These are phyloP conservation scores for Candida caryicola DNA, from an alignment of 805 yeast genomes.

Conservation along the genomic window DNA sequence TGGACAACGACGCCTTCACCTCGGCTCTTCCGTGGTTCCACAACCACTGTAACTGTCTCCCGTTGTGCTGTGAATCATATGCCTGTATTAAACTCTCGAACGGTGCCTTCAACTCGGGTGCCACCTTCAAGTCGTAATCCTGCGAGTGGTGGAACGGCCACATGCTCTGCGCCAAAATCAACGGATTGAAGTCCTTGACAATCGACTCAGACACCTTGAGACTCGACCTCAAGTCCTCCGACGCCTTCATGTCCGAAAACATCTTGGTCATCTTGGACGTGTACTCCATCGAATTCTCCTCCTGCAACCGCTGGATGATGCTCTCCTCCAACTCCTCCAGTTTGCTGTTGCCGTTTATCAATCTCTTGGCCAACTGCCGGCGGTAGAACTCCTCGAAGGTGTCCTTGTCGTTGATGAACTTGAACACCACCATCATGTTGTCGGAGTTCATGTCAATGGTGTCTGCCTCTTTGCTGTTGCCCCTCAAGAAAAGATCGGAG, in stretches of 20 bases:
- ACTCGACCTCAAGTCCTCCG: constrained; percentile 65
- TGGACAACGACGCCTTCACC: constrained; percentile 77
- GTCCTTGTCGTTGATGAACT: constrained; percentile 89
- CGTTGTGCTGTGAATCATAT: constrained; percentile 74
- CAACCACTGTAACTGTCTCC: constrained; percentile 90
- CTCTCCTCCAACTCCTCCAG: constrained; percentile 83
- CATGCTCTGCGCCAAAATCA: constrained; percentile 81
- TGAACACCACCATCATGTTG: constrained; percentile 83
- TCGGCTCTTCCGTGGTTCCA: constrained; percentile 96
- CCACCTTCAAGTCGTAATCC: constrained; percentile 51
- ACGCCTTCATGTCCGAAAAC: constrained; percentile 91
- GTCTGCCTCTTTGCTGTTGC: constrained; percentile 66
- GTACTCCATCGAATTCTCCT: constrained; percentile 87
- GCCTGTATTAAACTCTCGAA: constrained; percentile 64
- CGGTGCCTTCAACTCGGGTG: constrained; percentile 62
- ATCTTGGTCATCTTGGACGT: constrained; percentile 91
- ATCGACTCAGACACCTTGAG: constrained; percentile 37
- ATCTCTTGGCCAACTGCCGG: constrained; percentile 81
- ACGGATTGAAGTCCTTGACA: constrained; percentile 62
- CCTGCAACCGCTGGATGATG: constrained; percentile 81
- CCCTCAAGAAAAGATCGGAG: constrained; percentile 78
- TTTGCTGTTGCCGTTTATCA: constrained; percentile 81
- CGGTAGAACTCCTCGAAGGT: constrained; percentile 92
- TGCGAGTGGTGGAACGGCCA: constrained; percentile 68
- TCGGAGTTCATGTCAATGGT: constrained; percentile 72